Evolutionary conservation across 192 early-diverging fungal genomes (phyloP).

Genomic region (Coemansia sp.): DNA sequence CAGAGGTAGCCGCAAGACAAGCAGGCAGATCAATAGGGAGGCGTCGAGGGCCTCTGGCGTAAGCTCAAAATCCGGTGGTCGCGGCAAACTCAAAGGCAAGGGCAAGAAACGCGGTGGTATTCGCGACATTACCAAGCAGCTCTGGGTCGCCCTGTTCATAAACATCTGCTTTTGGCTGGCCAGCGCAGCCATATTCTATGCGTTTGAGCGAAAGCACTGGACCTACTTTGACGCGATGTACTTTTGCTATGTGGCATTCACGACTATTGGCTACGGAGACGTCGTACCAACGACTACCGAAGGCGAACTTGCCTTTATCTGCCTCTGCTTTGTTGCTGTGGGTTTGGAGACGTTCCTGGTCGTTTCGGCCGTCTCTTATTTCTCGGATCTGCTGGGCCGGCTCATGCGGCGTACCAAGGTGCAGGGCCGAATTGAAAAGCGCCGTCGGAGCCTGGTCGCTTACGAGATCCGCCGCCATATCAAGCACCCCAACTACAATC

Average conservation of each 20-base stretch:
- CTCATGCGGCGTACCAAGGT: slow-evolving; percentile 42
- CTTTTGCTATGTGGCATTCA: slow-evolving; percentile 58
- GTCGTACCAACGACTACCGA: slow-evolving; percentile 37
- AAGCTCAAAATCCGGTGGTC: slow-evolving; percentile 3
- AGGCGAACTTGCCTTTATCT: slow-evolving; percentile 51
- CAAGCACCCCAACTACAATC: slow-evolving; percentile 58
- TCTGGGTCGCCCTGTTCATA: slow-evolving; percentile 36
- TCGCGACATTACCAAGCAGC: slow-evolving; percentile 37
- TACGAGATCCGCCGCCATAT: slow-evolving; percentile 58
- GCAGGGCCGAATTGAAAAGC: slow-evolving; percentile 43
- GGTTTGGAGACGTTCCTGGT: slow-evolving; percentile 55
- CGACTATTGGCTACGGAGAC: slow-evolving; percentile 59
- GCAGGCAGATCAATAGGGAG: slow-evolving; percentile 3
- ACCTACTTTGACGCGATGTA: slow-evolving; percentile 55
- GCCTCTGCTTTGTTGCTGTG: slow-evolving; percentile 52
- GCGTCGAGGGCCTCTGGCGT: slow-evolving; percentile 6
- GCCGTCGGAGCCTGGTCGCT: slow-evolving; percentile 40
- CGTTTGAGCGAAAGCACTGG: slow-evolving; percentile 34
- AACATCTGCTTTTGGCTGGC: slow-evolving; percentile 50
- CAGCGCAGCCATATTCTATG: slow-evolving; percentile 47
- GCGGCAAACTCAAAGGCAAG: neutral
- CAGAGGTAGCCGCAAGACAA: neutral
- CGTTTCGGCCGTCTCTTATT: slow-evolving; percentile 48
- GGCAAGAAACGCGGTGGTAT: neutral
- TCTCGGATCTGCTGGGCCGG: slow-evolving; percentile 32